phyloP scores from a whole-genome alignment of 2,329 filamentous ascomycete species.

The Nigrograna mackinnonii region DNA sequence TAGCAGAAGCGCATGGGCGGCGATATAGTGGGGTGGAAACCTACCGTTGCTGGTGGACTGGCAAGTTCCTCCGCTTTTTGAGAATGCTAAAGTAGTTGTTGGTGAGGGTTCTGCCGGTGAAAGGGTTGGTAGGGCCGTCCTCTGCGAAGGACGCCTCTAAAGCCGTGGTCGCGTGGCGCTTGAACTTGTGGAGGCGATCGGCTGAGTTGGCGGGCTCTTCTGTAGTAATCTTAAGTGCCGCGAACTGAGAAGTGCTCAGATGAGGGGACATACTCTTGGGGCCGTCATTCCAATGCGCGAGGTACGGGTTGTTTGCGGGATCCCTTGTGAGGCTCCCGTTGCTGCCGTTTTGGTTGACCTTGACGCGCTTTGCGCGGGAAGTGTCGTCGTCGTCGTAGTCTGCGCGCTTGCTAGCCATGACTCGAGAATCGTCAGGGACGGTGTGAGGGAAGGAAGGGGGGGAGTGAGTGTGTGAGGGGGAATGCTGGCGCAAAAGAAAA shows the following conservation, averaged over 20 bases:
- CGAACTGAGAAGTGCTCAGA: too few species aligned
- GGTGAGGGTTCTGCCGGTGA: constrained; percentile 77
- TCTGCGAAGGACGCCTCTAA: constrained; percentile 74
- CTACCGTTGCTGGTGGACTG: constrained; percentile 92
- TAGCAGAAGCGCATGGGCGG: too few species aligned
- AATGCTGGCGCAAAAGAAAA: too few species aligned
- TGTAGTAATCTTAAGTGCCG: constrained; percentile 7
- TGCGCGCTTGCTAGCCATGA: constrained; percentile 62
- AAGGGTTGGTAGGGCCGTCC: constrained; percentile 81
- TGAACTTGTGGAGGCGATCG: constrained; percentile 62
- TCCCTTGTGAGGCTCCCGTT: constrained; percentile 45
- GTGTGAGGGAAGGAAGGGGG: too few species aligned
- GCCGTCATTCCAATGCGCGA: constrained; percentile 81
- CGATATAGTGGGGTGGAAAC: too few species aligned
- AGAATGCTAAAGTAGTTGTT: constrained; percentile 89
- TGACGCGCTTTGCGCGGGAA: constrained; percentile 57
- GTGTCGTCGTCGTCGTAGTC: constrained; percentile 52
- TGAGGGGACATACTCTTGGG: constrained; percentile 25
- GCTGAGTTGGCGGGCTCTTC: constrained; percentile 32
- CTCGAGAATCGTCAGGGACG: too few species aligned
- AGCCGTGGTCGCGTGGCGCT: constrained; percentile 79
- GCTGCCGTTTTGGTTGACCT: constrained; percentile 32
- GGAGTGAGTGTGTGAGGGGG: too few species aligned
- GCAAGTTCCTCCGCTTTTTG: constrained; percentile 79
- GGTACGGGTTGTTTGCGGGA: constrained; percentile 77